Evolutionary conservation across 441 rosid species (phyloP).

Genomic region (Lepidium campestre): DNA sequence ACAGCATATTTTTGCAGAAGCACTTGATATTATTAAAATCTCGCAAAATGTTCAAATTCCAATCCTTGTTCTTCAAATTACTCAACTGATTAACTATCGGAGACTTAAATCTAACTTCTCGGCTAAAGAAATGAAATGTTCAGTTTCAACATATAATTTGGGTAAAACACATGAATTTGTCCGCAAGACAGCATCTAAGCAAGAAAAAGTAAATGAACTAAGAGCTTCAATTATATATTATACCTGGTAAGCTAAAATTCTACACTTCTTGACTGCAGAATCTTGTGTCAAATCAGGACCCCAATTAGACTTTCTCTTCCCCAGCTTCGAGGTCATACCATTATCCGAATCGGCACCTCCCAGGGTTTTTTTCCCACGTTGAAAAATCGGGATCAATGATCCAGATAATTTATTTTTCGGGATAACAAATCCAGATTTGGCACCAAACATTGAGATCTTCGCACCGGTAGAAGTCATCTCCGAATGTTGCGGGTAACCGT

Average conservation of each 20-base stretch:
- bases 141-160: no score
- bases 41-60: no score
- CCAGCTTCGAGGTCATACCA: slow-evolving; percentile 39
- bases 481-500: background rate
- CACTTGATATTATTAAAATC: no score
- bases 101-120: no score
- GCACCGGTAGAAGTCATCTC: slow-evolving; percentile 42
- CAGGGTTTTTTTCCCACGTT: slow-evolving; percentile 41
- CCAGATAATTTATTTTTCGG: slow-evolving; percentile 90
- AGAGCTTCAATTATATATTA: background rate
- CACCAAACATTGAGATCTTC: slow-evolving; percentile 62
- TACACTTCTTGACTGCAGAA: slow-evolving; percentile 48
- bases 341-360: slow-evolving; percentile 33
- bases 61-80: no score
- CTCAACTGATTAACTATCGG: no score
- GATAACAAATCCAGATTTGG: slow-evolving; percentile 76
- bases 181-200: no score
- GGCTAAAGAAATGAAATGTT: no score
- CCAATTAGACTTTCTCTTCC: slow-evolving; percentile 81
- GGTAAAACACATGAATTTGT: no score
- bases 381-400: slow-evolving; percentile 64
- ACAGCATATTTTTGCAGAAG: background rate
- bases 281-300: slow-evolving; percentile 69
- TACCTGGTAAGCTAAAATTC: slow-evolving; percentile 89
- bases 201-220: no score